These are phyloP conservation scores for Mycena haematopus DNA, from an alignment of 768 basidiomycete species.

Conservation along the genomic window DNA sequence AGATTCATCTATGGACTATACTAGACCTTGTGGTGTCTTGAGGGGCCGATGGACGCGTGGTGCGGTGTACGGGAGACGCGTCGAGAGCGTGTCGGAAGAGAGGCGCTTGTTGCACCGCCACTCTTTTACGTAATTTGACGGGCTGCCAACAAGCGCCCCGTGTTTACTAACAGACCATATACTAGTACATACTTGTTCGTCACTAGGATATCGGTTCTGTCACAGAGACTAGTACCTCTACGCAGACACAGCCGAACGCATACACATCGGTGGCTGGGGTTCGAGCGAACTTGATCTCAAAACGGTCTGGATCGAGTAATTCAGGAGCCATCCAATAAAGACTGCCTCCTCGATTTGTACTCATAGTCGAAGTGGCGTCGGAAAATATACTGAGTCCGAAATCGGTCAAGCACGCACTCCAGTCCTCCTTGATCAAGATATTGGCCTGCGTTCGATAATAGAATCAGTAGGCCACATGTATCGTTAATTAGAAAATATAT, in stretches of 20 bases:
- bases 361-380: constrained; percentile 36
- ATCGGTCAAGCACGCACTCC: constrained; percentile 41
- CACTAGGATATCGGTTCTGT: no score
- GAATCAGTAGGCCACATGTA: neutral
- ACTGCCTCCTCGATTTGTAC: constrained; percentile 37
- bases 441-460: constrained; percentile 31
- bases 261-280: constrained; percentile 41
- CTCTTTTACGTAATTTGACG: no score
- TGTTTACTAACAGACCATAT: no score
- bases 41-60: no score
- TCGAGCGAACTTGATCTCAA: constrained; percentile 34
- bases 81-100: no score
- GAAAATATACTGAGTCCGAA: constrained; percentile 41
- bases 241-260: constrained; percentile 40
- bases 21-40: no score
- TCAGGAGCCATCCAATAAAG: constrained; percentile 46
- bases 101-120: no score
- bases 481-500: neutral
- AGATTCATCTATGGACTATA: no score
- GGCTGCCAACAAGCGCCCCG: no score
- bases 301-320: constrained; percentile 38
- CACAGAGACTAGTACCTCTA: no score
- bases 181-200: no score
- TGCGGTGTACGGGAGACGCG: no score
- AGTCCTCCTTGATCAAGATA: constrained; percentile 39